A percentile compares a stretch with the other conserved stretches of the same genome.
Conservation (phyloP, 2,329 filamentous ascomycete species). For the Fusarium tricinctum region DNA sequence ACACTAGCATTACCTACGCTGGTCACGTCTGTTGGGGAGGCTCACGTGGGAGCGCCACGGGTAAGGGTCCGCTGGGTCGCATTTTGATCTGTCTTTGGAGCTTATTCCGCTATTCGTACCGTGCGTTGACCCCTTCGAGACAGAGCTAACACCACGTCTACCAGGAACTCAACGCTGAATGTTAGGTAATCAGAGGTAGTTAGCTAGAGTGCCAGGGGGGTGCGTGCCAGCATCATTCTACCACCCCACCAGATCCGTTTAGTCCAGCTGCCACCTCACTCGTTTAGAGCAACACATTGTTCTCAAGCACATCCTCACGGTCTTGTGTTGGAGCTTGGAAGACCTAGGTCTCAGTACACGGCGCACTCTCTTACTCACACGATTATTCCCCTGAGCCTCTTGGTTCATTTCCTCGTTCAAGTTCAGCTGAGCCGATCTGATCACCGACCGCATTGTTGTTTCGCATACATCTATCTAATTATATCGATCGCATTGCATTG, state of each 20-base stretch:
- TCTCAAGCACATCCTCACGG: conserved; percentile 7
- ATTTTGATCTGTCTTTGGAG: conserved; percentile 15
- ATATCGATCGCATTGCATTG: conserved; percentile 4
- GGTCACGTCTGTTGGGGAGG: conserved; percentile 45
- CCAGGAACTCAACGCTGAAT: conserved; percentile 7
- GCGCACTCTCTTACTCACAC: background rate
- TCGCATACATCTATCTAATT: background rate
- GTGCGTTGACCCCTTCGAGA: background rate
- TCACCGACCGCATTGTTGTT: background rate
- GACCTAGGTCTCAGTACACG: background rate
- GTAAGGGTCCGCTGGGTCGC: conserved; percentile 32
- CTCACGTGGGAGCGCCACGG: conserved; percentile 46
- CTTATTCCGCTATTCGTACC: conserved; percentile 20
- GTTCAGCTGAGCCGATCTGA: background rate
- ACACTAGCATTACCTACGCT: background rate
- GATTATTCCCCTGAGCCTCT: background rate
- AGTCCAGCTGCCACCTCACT: conserved; percentile 42
- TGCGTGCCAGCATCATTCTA: conserved; percentile 21
- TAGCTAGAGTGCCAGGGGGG: conserved; percentile 10
- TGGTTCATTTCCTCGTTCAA: background rate
- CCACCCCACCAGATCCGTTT: conserved; percentile 34
- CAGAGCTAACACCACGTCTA: background rate
- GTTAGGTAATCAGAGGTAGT: conserved; percentile 27
- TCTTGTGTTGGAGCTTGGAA: conserved; percentile 8
- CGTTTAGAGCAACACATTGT: conserved; percentile 25